Evolutionary conservation across 805 yeast genomes (phyloP).

Genomic region (Wickerhamiella azymoides): DNA sequence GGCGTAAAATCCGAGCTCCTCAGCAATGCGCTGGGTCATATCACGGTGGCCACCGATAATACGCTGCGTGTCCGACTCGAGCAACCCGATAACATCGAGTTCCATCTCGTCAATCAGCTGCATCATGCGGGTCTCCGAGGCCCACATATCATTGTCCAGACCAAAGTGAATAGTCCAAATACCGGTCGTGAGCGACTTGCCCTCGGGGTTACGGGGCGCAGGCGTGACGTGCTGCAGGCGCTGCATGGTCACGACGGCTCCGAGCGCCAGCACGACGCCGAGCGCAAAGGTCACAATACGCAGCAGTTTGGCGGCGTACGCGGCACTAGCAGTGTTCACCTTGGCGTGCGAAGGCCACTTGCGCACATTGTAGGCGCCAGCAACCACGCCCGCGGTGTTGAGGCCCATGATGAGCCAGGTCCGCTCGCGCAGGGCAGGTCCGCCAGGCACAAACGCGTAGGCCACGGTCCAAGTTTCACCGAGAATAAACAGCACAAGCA

Average conservation of each 20-base stretch:
- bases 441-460: constrained; percentile 95
- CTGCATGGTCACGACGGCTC: constrained; percentile 39
- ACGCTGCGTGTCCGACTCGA: constrained; percentile 89
- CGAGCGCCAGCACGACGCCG: constrained; percentile 31
- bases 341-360: constrained; percentile 1
- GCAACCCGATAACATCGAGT: constrained; percentile 76
- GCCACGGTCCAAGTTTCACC: constrained; percentile 97
- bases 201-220: constrained; percentile 51
- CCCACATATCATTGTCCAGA: constrained; percentile 96
- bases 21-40: constrained; percentile 78
- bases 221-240: constrained; percentile 51
- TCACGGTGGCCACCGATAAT: constrained; percentile 93
- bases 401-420: constrained; percentile 56
- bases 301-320: constrained; percentile 13
- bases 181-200: constrained; percentile 74
- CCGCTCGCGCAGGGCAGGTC: constrained; percentile 75
- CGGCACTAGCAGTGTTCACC: constrained; percentile 15
- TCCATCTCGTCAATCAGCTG: constrained; percentile 73
- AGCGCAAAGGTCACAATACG: constrained; percentile 20
- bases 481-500: constrained; percentile 46
- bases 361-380: constrained; percentile 34
- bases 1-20: constrained; percentile 84
- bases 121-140: constrained; percentile 79
- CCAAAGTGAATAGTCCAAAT: constrained; percentile 99
- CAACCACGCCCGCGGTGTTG: constrained; percentile 39